Evolutionary conservation across 768 basidiomycete species (phyloP), one percentile per base, ranked within the genome.

Genomic region (Lentinula detonsa): DNA sequence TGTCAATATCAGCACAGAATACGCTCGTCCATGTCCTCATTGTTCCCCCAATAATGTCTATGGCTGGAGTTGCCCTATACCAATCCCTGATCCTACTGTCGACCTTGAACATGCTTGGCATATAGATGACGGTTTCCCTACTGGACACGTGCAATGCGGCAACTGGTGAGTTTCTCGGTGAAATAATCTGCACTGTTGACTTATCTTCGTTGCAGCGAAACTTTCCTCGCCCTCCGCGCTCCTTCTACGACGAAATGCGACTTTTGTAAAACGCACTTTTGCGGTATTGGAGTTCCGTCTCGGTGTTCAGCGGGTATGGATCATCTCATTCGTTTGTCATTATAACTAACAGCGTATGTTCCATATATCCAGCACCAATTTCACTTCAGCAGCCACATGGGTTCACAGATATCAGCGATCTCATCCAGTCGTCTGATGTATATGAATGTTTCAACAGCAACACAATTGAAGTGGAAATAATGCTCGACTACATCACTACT

Each of bases 221-320:
- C 83, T 67, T 69, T 92, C 4, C 82, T 92, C 28, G 89, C 90
- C 31, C 72, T 87, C 3, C 77, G 74, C 35, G 90, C 92, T 11
- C 92, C 92, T 13, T 73, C 84, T 35, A 91, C 91, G n/a, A 83
- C 89, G 28, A 87, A 83, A 72, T 94, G 92, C 68, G 91, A 93
- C 69, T 81, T 93, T 63, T 94, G 92, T 65, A 85, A 86, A 62
- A 85, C 90, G 7, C 88, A 80, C 1, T 93, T 93, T 71, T 94
- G 92, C 67, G 92, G 92, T 9, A 85, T 94, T 61, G 83, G 83
- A 52, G 81, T 94, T 23, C 90, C 85, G 60, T 83, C 82, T 15
- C 85, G 92, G 52, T 94, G 92, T 69, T 56, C 55, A 18, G 55
- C 55, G 23, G 55, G 55, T 56, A 28, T 15, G 0, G 9, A 5